These are phyloP conservation scores for Populus pruinosa DNA, from an alignment of 345 rosid genomes.

Conservation along the genomic window DNA sequence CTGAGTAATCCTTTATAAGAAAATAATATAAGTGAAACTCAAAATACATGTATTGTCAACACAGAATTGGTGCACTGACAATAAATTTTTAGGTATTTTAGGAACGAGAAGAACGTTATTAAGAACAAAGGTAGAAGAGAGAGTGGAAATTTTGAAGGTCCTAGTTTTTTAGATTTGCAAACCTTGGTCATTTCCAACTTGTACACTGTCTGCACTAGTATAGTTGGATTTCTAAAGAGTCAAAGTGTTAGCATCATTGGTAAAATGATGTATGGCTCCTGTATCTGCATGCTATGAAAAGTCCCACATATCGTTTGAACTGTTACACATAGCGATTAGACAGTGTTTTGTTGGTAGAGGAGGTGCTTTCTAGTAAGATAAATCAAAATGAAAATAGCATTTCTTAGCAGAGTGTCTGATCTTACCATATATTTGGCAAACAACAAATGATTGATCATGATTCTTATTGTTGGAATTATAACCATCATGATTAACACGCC, in stretches of 20 bases:
- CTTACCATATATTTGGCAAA: too few relatives aligned
- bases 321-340: too few relatives aligned
- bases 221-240: not conserved
- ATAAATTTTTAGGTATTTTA: too few relatives aligned
- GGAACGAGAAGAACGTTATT: not conserved
- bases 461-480: too few relatives aligned
- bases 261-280: not conserved
- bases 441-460: too few relatives aligned
- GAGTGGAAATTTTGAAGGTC: not conserved
- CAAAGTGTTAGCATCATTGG: not conserved
- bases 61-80: accelerated
- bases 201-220: not conserved
- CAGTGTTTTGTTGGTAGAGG: too few relatives aligned
- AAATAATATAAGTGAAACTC: not conserved
- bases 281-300: not conserved
- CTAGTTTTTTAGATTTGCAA: not conserved
- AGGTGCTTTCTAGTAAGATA: too few relatives aligned
- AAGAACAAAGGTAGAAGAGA: not conserved
- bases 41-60: not conserved
- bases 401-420: too few relatives aligned
- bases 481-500: too few relatives aligned
- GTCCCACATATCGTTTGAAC: not conserved
- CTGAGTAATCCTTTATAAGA: not conserved
- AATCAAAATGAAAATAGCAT: too few relatives aligned
- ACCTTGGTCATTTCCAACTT: not conserved